A percentile compares a stretch with the other conserved stretches of the same genome.
phyloP scores from a whole-genome alignment of 371 early-diverging fungal genomes.

The Rhizopus arrhizus region DNA sequence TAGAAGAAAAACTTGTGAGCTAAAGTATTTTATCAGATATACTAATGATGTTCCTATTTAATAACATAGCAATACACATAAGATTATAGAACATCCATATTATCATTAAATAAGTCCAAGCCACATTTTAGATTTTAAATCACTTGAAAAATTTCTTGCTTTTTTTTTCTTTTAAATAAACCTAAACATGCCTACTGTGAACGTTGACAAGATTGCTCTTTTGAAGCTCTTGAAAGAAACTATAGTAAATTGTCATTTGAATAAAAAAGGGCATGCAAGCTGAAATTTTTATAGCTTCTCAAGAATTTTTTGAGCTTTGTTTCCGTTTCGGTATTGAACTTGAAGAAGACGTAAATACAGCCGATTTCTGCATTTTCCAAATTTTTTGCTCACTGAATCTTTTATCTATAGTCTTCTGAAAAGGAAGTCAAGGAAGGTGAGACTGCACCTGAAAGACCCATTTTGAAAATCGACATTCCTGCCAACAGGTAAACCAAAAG shows the following conservation, averaged over 20 bases:
- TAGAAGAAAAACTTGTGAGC: too few relatives aligned
- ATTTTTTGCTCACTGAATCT: neutral
- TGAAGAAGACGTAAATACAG: conserved; percentile 87
- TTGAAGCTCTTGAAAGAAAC: conserved; percentile 75
- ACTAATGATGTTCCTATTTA: too few relatives aligned
- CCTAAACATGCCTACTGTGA: conserved; percentile 93
- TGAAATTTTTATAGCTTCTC: conserved; percentile 54
- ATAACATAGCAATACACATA: too few relatives aligned
- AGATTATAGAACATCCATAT: too few relatives aligned
- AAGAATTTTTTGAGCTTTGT: conserved; percentile 95
- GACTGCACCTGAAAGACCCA: conserved; percentile 71
- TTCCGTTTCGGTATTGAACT: conserved; percentile 99
- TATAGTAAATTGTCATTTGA: conserved; percentile 62
- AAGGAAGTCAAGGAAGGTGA: conserved; percentile 68
- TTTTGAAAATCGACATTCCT: conserved; percentile 98
- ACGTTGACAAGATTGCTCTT: conserved; percentile 88
- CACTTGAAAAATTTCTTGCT: neutral
- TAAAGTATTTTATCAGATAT: too few relatives aligned
- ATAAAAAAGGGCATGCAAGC: neutral
- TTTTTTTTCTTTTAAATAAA: conserved; percentile 53
- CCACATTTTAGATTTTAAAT: conserved; percentile 1
- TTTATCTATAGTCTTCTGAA: conserved; percentile 73
- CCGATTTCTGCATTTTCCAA: neutral
- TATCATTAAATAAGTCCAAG: neutral
- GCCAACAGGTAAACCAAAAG: conserved; percentile 88